Percentiles rank a stretch among this genome's conserved stretches.
Evolutionary conservation across 1,284 basidiomycete species (phyloP).

Genomic region (Hymenochaete sp.): DNA sequence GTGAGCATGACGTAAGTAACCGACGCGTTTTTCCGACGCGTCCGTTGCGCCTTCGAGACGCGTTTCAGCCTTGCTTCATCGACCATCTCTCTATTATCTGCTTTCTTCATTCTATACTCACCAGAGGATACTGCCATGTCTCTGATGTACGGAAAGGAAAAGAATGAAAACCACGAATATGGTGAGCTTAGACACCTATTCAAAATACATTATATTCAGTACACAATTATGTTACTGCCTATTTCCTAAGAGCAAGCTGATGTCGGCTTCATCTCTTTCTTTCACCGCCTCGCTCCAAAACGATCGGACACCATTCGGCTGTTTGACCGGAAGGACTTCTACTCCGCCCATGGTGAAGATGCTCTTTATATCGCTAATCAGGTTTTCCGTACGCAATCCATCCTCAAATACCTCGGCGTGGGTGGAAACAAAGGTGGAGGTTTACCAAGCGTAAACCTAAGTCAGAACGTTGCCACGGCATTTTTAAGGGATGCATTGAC

Average conservation of each 20-base stretch:
- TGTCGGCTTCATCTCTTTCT: constrained; percentile 72
- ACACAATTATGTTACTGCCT: not conserved
- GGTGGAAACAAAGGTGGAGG: constrained; percentile 45
- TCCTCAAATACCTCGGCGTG: constrained; percentile 73
- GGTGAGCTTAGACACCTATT: constrained; percentile 25
- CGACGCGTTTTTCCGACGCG: not conserved
- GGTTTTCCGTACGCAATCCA: constrained; percentile 80
- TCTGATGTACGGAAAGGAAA: constrained; percentile 66
- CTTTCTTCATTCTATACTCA: not conserved
- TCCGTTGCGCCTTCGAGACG: not conserved
- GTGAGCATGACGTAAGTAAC: not conserved
- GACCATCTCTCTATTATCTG: not conserved
- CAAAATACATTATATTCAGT: constrained; percentile 4
- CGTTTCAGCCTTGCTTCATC: not conserved
- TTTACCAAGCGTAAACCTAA: constrained; percentile 75
- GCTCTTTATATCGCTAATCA: constrained; percentile 81
- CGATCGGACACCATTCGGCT: constrained; percentile 73
- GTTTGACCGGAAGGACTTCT: constrained; percentile 83
- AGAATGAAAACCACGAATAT: constrained; percentile 41
- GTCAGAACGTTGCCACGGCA: constrained; percentile 72
- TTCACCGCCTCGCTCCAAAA: constrained; percentile 54
- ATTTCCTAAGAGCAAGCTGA: constrained; percentile 43
- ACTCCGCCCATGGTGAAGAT: constrained; percentile 83
- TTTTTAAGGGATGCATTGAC: constrained; percentile 90
- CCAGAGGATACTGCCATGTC: constrained; percentile 30